These are phyloP conservation scores for Paulownia fortunei DNA, from an alignment of 257 asterid species.

Conservation along the genomic window DNA sequence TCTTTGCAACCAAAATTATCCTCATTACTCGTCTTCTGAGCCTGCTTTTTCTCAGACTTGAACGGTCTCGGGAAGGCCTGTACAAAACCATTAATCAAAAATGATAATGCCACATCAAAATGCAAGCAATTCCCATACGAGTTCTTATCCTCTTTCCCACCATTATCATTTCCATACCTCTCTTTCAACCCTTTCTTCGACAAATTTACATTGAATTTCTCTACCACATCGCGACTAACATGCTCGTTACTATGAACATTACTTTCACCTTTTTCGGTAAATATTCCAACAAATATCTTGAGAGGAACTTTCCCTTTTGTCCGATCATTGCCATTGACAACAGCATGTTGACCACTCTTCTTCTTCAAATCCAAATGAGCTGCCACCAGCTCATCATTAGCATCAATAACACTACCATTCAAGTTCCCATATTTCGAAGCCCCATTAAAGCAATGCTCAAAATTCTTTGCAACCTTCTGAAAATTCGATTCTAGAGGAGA, in stretches of 20 bases:
- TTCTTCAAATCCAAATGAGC: conserved; percentile 52
- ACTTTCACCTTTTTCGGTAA: conserved; percentile 52
- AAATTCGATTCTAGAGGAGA: conserved; percentile 78
- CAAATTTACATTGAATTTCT: conserved; percentile 31
- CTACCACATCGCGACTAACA: conserved; percentile 27
- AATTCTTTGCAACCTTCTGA: conserved; percentile 72
- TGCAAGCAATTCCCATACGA: conserved; percentile 63
- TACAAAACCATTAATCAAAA: conserved; percentile 65
- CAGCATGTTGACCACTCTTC: conserved; percentile 40
- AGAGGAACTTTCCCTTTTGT: conserved; percentile 58
- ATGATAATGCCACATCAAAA: conserved; percentile 66
- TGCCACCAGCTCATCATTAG: conserved; percentile 31
- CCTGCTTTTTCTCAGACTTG: conserved; percentile 61
- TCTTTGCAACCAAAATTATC: conserved; percentile 34
- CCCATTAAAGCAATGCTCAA: conserved; percentile 79
- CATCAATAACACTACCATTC: conserved; percentile 31
- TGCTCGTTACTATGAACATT: conserved; percentile 40
- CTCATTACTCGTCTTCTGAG: conserved; percentile 47
- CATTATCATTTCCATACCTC: conserved; percentile 51
- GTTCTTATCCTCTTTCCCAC: conserved; percentile 50
- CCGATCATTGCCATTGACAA: conserved; percentile 45
- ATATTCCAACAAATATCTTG: conserved; percentile 65
- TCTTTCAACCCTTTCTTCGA: conserved; percentile 64
- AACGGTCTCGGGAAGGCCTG: conserved; percentile 77
- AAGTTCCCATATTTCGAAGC: conserved; percentile 44